Evolutionary conservation across 2,329 filamentous ascomycete species (phyloP), one percentile per base, ranked within the genome.

Genomic region (Sphaerostilbella broomeana): DNA sequence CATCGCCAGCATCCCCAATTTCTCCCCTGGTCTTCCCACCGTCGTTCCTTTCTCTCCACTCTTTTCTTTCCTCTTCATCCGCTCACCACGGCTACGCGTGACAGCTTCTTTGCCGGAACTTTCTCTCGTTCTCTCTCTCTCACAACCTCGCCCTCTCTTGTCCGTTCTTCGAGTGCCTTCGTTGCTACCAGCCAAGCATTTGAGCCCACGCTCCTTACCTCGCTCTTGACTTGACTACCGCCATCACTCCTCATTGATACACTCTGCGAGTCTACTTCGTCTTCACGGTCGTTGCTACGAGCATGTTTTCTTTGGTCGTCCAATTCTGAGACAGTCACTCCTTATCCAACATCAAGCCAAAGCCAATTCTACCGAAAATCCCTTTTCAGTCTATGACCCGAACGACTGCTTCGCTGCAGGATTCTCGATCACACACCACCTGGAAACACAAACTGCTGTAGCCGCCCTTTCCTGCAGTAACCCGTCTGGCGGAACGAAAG

Each of bases 391-490:
- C 32, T 21, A 29, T 13, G 16, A 9, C 18, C 21, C 24, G 25
- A 43, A 26, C 42, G 45, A 46, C 40, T 43, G 39, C 43, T 46
- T 46, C 35, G 32, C 37, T 40, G 29, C 39, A 36, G 28, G 30
- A 30, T 36, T 39, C 35, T 40, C 40, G 38, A 37, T 18, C 24
- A 40, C 24, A 29, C n/a, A n/a, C n/a, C n/a, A n/a, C n/a, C n/a
- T n/a, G n/a, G n/a, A n/a, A n/a, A n/a, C n/a, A n/a, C n/a, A n/a
- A n/a, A 45, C 37, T 43, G 35, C 54, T 59, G 54, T 47, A 38
- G 45, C 40, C 43, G 30, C 47, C 54, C 54, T 50, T 44, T 44
- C 33, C 40, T 46, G 49, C 47, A 54, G 47, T 42, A 51, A 52
- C 51, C 51, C 47, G 51, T 47, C 47, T 48, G 47, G 48, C 42